phyloP scores from a whole-genome alignment of 2,329 filamentous ascomycete species.

The Paraphoma chrysanthemicola region DNA sequence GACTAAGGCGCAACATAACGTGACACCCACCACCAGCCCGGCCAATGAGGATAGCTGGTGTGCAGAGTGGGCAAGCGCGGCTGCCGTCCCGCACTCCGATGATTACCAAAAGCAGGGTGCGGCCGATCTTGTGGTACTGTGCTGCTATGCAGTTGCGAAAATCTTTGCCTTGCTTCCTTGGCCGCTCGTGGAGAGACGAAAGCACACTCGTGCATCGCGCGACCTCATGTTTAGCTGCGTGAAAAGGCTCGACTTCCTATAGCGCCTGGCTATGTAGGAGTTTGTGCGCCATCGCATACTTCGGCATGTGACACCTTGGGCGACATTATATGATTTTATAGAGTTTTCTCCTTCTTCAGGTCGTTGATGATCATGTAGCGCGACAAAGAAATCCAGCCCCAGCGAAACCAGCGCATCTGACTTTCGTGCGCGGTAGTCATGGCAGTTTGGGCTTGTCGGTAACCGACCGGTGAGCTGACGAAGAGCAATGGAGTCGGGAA shows the following conservation, averaged over 20 bases:
- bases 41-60: constrained; percentile 8
- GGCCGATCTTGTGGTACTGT: background rate
- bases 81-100: constrained; percentile 12
- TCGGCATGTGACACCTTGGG: background rate
- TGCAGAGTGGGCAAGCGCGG: constrained; percentile 6
- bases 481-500: constrained; percentile 69
- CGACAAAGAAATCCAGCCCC: constrained; percentile 90
- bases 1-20: constrained; percentile 11
- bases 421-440: constrained; percentile 92
- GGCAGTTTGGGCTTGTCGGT: constrained; percentile 75
- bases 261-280: too few relatives aligned
- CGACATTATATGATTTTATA: constrained; percentile 8
- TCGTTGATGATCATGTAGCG: constrained; percentile 98
- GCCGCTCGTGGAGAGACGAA: too few relatives aligned
- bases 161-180: too few relatives aligned
- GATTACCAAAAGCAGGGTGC: constrained; percentile 13
- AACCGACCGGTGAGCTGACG: constrained; percentile 69
- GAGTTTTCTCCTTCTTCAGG: constrained; percentile 65
- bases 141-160: too few relatives aligned
- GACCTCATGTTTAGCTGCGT: too few relatives aligned
- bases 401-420: constrained; percentile 99
- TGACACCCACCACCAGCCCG: constrained; percentile 12
- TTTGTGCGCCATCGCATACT: too few relatives aligned
- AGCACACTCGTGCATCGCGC: too few relatives aligned
- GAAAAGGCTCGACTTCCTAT: too few relatives aligned